Percentiles rank a stretch among this genome's conserved stretches.
Evolutionary conservation across 306 rosid genomes (phyloP).

Genomic region (Bauhinia variegata): DNA sequence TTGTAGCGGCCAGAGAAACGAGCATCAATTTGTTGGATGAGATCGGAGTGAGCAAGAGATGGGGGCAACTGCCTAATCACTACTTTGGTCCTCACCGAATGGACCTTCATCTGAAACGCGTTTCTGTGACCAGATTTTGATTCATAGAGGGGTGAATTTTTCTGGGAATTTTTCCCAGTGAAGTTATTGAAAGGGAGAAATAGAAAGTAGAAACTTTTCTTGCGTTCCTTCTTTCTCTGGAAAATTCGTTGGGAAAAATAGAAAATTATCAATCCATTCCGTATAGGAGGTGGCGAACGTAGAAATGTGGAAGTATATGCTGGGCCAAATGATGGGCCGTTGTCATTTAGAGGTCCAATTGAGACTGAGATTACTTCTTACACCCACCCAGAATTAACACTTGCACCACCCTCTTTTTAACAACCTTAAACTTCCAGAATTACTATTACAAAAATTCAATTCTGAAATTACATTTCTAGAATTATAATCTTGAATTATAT

Average conservation of each 20-base stretch:
- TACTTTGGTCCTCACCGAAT: slow-evolving; percentile 69
- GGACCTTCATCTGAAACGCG: slow-evolving; percentile 65
- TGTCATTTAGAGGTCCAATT: too few species aligned
- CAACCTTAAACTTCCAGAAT: too few species aligned
- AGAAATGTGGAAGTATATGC: too few species aligned
- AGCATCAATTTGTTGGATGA: slow-evolving; percentile 66
- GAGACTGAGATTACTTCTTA: too few species aligned
- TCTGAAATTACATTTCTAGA: too few species aligned
- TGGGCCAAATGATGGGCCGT: too few species aligned
- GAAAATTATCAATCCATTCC: neutral
- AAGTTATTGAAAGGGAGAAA: too few species aligned
- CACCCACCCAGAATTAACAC: too few species aligned
- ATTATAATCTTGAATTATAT: too few species aligned
- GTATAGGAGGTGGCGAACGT: neutral
- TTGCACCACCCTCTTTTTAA: too few species aligned
- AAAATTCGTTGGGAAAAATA: slow-evolving; percentile 26
- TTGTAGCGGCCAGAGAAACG: slow-evolving; percentile 70
- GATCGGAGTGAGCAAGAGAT: slow-evolving; percentile 79
- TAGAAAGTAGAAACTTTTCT: neutral
- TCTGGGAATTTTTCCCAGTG: neutral
- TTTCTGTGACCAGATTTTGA: neutral
- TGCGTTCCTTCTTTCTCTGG: neutral
- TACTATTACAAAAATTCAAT: too few species aligned
- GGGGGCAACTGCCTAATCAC: slow-evolving; percentile 92
- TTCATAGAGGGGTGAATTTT: neutral